Base-by-base conservation (phyloP, 331 rosid species). In the Ulmus americana region DNA sequence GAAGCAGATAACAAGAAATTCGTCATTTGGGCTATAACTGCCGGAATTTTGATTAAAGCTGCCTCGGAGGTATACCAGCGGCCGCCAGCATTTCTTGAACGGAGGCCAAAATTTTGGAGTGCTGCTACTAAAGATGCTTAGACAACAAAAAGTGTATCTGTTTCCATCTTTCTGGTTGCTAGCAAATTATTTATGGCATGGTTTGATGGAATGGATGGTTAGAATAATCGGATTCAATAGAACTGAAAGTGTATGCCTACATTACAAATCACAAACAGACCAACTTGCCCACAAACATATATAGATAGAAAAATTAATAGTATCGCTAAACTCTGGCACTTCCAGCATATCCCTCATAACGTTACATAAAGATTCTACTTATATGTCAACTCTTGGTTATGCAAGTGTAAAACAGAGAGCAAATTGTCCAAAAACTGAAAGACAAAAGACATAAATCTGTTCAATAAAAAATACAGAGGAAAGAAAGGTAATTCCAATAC, bases 21-120 rank as follows among this genome's bases (percentile, higher is more conserved):
- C 55, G 87, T 80, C 47, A 88, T 91, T 45, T 91, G 97, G 97
- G 96, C 94, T 72, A 8, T 86, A 48, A 91, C 97, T 61, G 96
- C 96, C 10, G 86, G 88, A 11, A 83, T 91, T 49, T 72, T 91
- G 64, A 91, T 91, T 22, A 63, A 64, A 49, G 81, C 81, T 10
- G 95, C 97, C 41, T 83, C 90, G 1, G 20, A 85, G 10, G 48
- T 88, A 68, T 81, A 78, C 72, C 79, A 80, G 75, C 80, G 68
- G 20, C 84, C 78, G 1, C 96, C 97, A 0, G 95, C 65, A 16
- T 86, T 91, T 77, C 80, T 80, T 20, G 95, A 91, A 69, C 69
- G 3, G 35, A 85, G 76, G 22, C 97, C 95, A 7, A 72, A 67
- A 63, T 75, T 85, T 40, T 86, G 97, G 96, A 79, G 39, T 28